phyloP scores from a whole-genome alignment of 345 rosid genomes.

The Pistacia vera region DNA sequence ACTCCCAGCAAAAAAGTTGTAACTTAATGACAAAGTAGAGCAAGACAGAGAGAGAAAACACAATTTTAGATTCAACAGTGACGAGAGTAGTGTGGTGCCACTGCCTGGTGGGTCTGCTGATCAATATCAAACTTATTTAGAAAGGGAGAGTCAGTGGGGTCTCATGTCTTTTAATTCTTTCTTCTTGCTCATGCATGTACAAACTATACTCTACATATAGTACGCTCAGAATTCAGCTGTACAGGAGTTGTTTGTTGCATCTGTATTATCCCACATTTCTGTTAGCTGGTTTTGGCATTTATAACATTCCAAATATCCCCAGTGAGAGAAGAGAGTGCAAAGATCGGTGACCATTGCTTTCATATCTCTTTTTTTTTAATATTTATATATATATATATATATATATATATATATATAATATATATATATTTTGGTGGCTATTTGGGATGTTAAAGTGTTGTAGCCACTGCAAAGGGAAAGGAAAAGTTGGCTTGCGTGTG shows the following conservation, averaged over 20 bases:
- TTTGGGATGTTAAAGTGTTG: slow-evolving; percentile 14
- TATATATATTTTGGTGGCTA: slow-evolving; percentile 20
- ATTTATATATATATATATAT: not conserved
- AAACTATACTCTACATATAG: not conserved
- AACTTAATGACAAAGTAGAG: slow-evolving; percentile 13
- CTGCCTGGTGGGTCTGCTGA: slow-evolving; percentile 6
- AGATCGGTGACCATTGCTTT: slow-evolving; percentile 17
- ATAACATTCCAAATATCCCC: not conserved
- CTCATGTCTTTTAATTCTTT: not conserved
- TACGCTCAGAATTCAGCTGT: too few relatives aligned
- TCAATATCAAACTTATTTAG: too few relatives aligned
- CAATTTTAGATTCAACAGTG: not conserved
- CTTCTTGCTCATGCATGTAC: too few relatives aligned
- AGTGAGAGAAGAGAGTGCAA: not conserved
- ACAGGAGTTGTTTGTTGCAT: not conserved
- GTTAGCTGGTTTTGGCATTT: not conserved
- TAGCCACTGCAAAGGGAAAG: slow-evolving; percentile 15
- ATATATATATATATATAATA: too few relatives aligned
- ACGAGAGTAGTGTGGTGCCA: not conserved
- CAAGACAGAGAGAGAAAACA: too few relatives aligned
- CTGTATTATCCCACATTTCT: not conserved
- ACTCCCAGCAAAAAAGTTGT: slow-evolving; percentile 11
- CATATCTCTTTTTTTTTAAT: not conserved
- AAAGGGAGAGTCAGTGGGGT: slow-evolving; percentile 3
- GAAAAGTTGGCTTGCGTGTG: slow-evolving; percentile 32